Evolutionary conservation across 2,329 filamentous ascomycete genomes (phyloP).

Genomic region (Fusarium sp.): DNA sequence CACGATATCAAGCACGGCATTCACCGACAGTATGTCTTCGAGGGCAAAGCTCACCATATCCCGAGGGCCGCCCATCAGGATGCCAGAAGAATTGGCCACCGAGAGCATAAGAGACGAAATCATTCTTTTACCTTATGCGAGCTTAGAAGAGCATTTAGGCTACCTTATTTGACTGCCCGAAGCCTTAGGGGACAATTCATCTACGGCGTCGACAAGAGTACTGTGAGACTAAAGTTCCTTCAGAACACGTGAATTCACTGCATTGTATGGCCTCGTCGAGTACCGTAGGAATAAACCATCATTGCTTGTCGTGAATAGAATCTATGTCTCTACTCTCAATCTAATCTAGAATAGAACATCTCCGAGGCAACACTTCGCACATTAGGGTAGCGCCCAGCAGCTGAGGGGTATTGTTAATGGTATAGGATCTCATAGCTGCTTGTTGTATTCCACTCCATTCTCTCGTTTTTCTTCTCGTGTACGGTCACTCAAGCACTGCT

Average conservation of each 20-base stretch:
- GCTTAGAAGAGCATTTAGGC: too few relatives aligned
- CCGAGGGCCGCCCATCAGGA: too few relatives aligned
- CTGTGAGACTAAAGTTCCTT: background rate
- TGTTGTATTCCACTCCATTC: slow-evolving; percentile 19
- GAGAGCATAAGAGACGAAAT: too few relatives aligned
- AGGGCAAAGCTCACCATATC: too few relatives aligned
- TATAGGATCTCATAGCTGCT: slow-evolving; percentile 27
- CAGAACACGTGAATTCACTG: background rate
- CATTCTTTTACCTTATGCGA: too few relatives aligned
- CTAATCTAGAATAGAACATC: slow-evolving; percentile 24
- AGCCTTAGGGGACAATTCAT: background rate
- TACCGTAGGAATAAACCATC: background rate
- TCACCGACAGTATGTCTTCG: background rate
- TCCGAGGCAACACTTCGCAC: slow-evolving; percentile 15
- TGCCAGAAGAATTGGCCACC: too few relatives aligned
- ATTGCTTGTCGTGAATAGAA: background rate
- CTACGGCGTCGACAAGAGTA: background rate
- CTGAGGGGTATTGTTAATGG: slow-evolving; percentile 32
- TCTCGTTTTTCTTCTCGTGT: background rate
- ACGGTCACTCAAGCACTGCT: background rate
- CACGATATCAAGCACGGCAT: background rate
- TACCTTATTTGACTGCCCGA: too few relatives aligned
- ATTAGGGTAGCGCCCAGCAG: slow-evolving; percentile 11
- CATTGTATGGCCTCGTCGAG: background rate
- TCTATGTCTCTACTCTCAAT: slow-evolving; percentile 8